phyloP scores from a whole-genome alignment of 73 alveolate genomes.

The Stentor coeruleus region DNA sequence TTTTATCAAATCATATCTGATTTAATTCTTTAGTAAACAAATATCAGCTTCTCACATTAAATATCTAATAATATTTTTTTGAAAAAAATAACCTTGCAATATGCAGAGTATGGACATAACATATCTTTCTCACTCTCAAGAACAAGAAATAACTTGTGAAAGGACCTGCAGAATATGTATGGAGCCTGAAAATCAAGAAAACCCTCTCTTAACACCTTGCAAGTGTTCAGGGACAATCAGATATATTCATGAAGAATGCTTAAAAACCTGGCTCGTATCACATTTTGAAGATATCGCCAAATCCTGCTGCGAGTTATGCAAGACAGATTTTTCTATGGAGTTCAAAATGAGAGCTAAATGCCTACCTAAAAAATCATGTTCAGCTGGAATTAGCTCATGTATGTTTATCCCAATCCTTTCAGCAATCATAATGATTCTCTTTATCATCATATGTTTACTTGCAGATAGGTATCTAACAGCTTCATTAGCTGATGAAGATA shows the following conservation, averaged over 20 bases:
- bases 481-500: neutral
- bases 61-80: no score
- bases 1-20: no score
- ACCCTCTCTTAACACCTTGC: constrained; percentile 87
- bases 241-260: constrained; percentile 76
- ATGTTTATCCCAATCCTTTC: constrained; percentile 3
- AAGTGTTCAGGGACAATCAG: constrained; percentile 80
- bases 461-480: neutral
- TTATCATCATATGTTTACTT: neutral
- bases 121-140: no score
- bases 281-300: constrained; percentile 7
- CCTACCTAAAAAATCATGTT: neutral
- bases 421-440: neutral
- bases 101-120: no score
- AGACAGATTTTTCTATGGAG: neutral
- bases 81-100: no score
- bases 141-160: no score
- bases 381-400: neutral
- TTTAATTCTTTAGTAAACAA: no score
- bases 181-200: constrained; percentile 30
- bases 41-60: no score
- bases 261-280: constrained; percentile 67
- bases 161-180: constrained; percentile 45
- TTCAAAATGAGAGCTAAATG: neutral
- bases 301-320: neutral